Conservation (phyloP, 768 basidiomycete species). For the Rickenella mellea region DNA sequence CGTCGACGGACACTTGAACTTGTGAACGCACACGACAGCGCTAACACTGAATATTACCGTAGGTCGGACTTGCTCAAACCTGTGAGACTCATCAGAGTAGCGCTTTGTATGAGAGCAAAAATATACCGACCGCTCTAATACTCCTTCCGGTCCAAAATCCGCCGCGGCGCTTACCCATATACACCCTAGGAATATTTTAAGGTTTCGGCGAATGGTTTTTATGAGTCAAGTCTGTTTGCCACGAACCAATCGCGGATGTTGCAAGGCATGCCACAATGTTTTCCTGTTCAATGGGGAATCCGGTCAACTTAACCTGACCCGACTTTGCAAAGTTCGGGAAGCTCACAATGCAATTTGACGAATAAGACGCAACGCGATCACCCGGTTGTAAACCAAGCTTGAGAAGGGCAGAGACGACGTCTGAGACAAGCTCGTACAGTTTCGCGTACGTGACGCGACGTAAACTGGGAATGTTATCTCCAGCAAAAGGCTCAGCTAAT, state of each 20-base stretch:
- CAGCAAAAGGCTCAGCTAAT: slow-evolving; percentile 54
- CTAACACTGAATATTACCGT: slow-evolving; percentile 66
- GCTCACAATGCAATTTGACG: slow-evolving; percentile 70
- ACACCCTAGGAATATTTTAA: slow-evolving; percentile 26
- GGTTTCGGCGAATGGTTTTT: not conserved
- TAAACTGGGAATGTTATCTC: slow-evolving; percentile 31
- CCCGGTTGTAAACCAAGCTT: slow-evolving; percentile 45
- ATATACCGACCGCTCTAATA: slow-evolving; percentile 52
- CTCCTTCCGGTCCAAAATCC: slow-evolving; percentile 75
- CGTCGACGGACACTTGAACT: too few species aligned
- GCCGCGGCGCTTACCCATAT: slow-evolving; percentile 80
- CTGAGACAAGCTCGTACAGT: slow-evolving; percentile 46
- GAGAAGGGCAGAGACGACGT: slow-evolving; percentile 48
- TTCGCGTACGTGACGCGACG: slow-evolving; percentile 45
- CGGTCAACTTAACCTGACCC: too few species aligned
- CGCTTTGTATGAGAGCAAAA: slow-evolving; percentile 2
- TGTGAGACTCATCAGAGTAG: slow-evolving; percentile 14
- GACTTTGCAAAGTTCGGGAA: too few species aligned
- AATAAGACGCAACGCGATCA: slow-evolving; percentile 69
- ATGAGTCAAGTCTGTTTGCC: not conserved
- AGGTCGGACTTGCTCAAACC: slow-evolving; percentile 73
- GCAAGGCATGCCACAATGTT: slow-evolving; percentile 61
- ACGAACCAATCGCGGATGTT: slow-evolving; percentile 47
- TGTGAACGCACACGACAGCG: slow-evolving; percentile 46
- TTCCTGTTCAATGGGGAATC: too few species aligned